Percentiles rank a stretch among this genome's conserved stretches.
Conservation (phyloP, 768 basidiomycete genomes). For the Krasilnikovozyma curviuscula region DNA sequence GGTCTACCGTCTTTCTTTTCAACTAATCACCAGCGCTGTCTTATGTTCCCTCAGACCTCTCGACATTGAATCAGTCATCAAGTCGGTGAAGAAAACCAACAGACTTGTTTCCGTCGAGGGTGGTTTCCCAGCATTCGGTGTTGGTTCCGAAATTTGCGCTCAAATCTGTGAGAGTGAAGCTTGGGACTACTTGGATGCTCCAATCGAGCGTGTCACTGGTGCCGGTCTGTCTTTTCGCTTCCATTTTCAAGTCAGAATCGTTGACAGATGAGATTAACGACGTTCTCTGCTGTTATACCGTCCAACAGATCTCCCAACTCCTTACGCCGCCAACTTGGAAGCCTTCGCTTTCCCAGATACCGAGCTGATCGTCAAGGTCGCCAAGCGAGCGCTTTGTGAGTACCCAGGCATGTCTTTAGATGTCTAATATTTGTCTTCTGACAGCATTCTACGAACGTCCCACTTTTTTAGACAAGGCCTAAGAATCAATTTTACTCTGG, state of each 20-base stretch:
- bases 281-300: neutral
- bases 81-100: slow-evolving; percentile 97
- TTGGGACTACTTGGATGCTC: slow-evolving; percentile 95
- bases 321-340: slow-evolving; percentile 24
- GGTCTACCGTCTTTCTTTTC: neutral
- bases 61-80: slow-evolving; percentile 91
- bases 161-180: slow-evolving; percentile 95
- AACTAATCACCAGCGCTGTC: neutral
- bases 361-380: slow-evolving; percentile 74
- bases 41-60: slow-evolving; percentile 57
- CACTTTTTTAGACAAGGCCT: no score
- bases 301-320: neutral
- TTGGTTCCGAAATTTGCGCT: slow-evolving; percentile 94
- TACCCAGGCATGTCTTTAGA: no score
- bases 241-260: neutral
- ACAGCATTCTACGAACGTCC: no score
- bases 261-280: no score
- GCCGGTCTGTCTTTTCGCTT: slow-evolving; percentile 42
- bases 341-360: slow-evolving; percentile 87
- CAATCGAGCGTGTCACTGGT: slow-evolving; percentile 91
- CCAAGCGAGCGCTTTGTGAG: slow-evolving; percentile 44
- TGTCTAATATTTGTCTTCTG: no score
- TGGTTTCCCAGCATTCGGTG: slow-evolving; percentile 96
- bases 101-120: slow-evolving; percentile 87
- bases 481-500: no score